Conservation (phyloP, 306 rosid genomes). For the Abrus pulchellus region DNA sequence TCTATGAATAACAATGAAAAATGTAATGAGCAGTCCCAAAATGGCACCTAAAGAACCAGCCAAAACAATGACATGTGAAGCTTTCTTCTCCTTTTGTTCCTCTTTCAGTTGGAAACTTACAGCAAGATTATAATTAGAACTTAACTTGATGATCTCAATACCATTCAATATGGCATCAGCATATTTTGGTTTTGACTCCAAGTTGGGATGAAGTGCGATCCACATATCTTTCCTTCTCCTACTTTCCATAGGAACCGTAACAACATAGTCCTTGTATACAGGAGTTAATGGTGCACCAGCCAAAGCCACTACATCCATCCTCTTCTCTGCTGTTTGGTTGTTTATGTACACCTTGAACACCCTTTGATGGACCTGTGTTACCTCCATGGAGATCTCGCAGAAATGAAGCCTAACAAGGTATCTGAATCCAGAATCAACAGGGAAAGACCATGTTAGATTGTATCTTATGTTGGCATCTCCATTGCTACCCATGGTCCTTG, state of each 20-base stretch:
- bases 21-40: slow-evolving; percentile 22
- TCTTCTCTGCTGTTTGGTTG: slow-evolving; percentile 57
- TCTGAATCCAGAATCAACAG: slow-evolving; percentile 55
- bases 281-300: slow-evolving; percentile 41
- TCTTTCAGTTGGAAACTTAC: slow-evolving; percentile 35
- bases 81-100: slow-evolving; percentile 27
- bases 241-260: slow-evolving; percentile 38
- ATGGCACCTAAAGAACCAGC: slow-evolving; percentile 34
- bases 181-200: slow-evolving; percentile 48
- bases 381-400: slow-evolving; percentile 47
- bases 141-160: slow-evolving; percentile 58
- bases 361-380: slow-evolving; percentile 46
- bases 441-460: slow-evolving; percentile 58
- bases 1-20: slow-evolving; percentile 25
- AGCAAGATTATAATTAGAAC: slow-evolving; percentile 51
- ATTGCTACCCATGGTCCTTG: slow-evolving; percentile 48
- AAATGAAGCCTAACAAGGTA: slow-evolving; percentile 60
- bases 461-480: slow-evolving; percentile 47
- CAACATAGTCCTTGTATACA: slow-evolving; percentile 51
- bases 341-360: slow-evolving; percentile 56
- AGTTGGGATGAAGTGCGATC: slow-evolving; percentile 53
- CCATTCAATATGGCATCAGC: slow-evolving; percentile 57
- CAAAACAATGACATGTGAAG: background rate
- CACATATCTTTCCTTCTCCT: slow-evolving; percentile 36
- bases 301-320: slow-evolving; percentile 48